phyloP scores from a whole-genome alignment of 345 rosid genomes.

The Firmiana major region DNA sequence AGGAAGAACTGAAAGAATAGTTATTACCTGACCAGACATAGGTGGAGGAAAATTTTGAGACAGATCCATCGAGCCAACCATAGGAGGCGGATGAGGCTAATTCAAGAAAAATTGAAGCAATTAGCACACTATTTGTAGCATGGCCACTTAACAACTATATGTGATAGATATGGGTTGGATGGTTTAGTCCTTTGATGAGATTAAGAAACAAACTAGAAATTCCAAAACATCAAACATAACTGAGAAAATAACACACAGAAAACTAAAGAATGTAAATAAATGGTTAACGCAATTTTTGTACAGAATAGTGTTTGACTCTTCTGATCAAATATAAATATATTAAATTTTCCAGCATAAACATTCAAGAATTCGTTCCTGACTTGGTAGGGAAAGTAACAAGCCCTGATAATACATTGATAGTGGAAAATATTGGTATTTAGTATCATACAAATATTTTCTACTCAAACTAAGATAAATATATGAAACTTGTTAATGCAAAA shows the following conservation, averaged over 20 bases:
- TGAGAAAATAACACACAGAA: conserved; percentile 3
- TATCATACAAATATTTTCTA: not conserved
- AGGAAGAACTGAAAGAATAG: conserved; percentile 12
- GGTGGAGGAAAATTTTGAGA: conserved; percentile 61
- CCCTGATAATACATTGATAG: not conserved
- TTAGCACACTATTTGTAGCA: conserved; percentile 18
- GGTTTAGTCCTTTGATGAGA: not conserved
- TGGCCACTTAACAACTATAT: not conserved
- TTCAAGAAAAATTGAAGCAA: conserved; percentile 12
- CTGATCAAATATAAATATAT: not conserved
- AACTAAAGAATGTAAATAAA: conserved; percentile 6
- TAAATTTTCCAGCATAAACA: not conserved
- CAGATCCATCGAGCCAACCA: conserved; percentile 53
- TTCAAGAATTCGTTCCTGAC: not conserved
- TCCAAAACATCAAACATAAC: conserved; percentile 4
- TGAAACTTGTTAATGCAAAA: not conserved
- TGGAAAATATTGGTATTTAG: not conserved
- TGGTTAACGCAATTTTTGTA: not conserved
- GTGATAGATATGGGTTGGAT: not conserved
- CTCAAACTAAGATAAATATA: not conserved
- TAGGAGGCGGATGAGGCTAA: conserved; percentile 63
- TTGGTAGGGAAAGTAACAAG: not conserved
- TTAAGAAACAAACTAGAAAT: conserved; percentile 9
- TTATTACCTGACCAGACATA: conserved; percentile 67
- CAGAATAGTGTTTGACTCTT: not conserved